Evolutionary conservation across 202 grass and related monocot species (phyloP).

Genomic region (Zoysia matrella): DNA sequence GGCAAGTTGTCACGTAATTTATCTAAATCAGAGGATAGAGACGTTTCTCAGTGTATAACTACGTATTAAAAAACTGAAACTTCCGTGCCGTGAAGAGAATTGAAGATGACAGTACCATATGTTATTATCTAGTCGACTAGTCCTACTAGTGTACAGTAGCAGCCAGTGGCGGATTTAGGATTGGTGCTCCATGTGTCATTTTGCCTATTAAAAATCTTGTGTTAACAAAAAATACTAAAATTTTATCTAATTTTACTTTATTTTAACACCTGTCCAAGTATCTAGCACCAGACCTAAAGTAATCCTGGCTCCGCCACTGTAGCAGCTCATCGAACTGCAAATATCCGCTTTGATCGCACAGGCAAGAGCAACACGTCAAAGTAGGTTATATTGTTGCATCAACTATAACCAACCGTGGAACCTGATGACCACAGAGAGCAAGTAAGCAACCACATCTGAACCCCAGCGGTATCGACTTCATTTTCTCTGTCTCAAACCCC

Average conservation of each 20-base stretch:
- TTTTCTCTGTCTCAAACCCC: background rate
- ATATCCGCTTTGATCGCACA: background rate
- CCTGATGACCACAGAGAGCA: background rate
- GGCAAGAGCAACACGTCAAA: background rate
- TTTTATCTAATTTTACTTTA: too few relatives aligned
- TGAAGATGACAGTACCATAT: background rate
- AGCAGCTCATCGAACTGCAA: background rate
- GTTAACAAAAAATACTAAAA: too few relatives aligned
- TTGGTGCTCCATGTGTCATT: too few relatives aligned
- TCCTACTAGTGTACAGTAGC: too few relatives aligned
- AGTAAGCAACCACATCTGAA: background rate
- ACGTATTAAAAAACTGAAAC: background rate
- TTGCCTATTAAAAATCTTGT: too few relatives aligned
- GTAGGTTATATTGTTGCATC: slow-evolving; percentile 45
- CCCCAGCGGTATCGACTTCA: background rate
- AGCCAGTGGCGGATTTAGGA: too few relatives aligned
- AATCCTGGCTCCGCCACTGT: too few relatives aligned
- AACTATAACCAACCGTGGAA: slow-evolving; percentile 40
- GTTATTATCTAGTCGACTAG: too few relatives aligned
- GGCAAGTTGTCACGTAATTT: background rate
- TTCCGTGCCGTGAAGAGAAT: background rate
- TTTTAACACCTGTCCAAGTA: too few relatives aligned
- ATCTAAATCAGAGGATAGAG: background rate
- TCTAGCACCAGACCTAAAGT: too few relatives aligned
- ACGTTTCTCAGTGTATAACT: background rate